phyloP scores from a whole-genome alignment of 371 early-diverging fungal genomes.

The Mycotypha africana region DNA sequence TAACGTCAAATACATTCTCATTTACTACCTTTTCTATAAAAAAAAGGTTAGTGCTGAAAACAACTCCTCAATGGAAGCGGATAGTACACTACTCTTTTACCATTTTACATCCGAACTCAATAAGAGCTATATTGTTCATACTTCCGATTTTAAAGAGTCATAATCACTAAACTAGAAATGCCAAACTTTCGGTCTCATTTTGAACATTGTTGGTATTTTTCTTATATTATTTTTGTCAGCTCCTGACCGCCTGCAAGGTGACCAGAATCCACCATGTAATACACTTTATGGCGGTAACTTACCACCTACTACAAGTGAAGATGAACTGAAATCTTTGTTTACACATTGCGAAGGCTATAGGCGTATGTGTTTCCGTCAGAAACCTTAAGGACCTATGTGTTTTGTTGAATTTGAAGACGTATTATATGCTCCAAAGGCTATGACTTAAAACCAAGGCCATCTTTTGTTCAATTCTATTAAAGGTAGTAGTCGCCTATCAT shows the following conservation, averaged over 20 bases:
- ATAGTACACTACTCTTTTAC: too few species aligned
- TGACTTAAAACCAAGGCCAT: constrained; percentile 80
- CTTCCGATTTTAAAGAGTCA: too few species aligned
- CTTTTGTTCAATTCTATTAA: constrained; percentile 80
- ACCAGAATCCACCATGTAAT: constrained; percentile 96
- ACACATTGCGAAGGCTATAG: constrained; percentile 75
- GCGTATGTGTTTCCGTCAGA: constrained; percentile 82
- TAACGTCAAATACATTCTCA: too few species aligned
- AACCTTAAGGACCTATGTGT: constrained; percentile 91
- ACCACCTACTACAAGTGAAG: constrained; percentile 79
- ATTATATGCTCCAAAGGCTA: constrained; percentile 79
- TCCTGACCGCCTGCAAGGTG: constrained; percentile 20
- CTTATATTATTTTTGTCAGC: too few species aligned
- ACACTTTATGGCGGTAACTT: constrained; percentile 94
- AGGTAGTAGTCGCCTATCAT: constrained; percentile 90
- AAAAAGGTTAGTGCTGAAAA: too few species aligned
- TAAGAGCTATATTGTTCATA: too few species aligned
- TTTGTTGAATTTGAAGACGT: constrained; percentile 93
- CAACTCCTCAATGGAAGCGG: too few species aligned
- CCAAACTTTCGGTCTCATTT: too few species aligned
- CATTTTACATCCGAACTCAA: too few species aligned
- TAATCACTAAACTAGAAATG: too few species aligned
- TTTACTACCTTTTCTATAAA: too few species aligned
- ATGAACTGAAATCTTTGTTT: constrained; percentile 83
- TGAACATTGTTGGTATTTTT: too few species aligned